Percentiles rank a stretch among this genome's conserved stretches.
Evolutionary conservation across 768 basidiomycete species (phyloP).

Genomic region (Hydnomerulius pinastri): DNA sequence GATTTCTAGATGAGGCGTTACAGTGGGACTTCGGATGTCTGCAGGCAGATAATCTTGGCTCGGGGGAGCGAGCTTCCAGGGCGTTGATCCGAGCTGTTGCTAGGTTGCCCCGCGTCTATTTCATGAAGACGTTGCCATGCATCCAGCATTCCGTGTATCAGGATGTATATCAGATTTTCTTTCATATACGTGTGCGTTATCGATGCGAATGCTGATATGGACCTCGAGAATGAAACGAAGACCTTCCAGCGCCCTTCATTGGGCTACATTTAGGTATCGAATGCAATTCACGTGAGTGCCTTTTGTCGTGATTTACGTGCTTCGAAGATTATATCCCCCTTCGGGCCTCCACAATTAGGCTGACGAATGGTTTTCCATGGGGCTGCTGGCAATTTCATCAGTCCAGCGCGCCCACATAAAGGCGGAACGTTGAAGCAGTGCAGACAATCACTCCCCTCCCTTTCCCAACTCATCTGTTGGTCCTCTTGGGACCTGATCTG

Average conservation of each 20-base stretch:
- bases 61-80: not conserved
- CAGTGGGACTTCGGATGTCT: slow-evolving; percentile 13
- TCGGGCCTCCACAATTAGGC: slow-evolving; percentile 19
- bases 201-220: slow-evolving; percentile 15
- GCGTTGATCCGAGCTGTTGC: slow-evolving; percentile 22
- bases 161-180: slow-evolving; percentile 18
- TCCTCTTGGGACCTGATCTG: not conserved
- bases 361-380: slow-evolving; percentile 9
- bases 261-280: not conserved
- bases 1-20: slow-evolving; percentile 16
- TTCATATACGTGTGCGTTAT: slow-evolving; percentile 24
- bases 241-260: slow-evolving; percentile 4
- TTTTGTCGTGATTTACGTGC: slow-evolving; percentile 28
- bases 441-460: not conserved
- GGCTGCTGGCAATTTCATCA: slow-evolving; percentile 10
- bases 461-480: not conserved
- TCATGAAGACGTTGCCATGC: slow-evolving; percentile 13
- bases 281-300: slow-evolving; percentile 5
- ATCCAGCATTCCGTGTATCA: not conserved
- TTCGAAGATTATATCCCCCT: slow-evolving; percentile 7
- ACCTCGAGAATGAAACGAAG: slow-evolving; percentile 21
- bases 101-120: slow-evolving; percentile 24
- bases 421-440: slow-evolving; percentile 5
- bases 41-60: slow-evolving; percentile 1
- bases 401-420: slow-evolving; percentile 22